Evolutionary conservation across 345 rosid genomes (phyloP).

Genomic region (Mallotus nudiflorus): DNA sequence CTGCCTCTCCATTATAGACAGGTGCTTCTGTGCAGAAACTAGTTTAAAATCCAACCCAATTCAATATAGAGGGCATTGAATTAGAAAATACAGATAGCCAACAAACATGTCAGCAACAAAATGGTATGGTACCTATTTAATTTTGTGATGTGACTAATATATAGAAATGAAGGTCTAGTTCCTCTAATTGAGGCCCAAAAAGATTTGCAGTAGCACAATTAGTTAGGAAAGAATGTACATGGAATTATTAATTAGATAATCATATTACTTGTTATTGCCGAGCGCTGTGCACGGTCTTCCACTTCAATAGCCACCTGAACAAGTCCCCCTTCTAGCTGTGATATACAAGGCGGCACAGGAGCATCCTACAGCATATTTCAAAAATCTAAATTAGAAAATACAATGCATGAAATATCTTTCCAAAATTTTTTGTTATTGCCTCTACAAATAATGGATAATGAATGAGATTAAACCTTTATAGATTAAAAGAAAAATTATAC

Average conservation of each 20-base stretch:
- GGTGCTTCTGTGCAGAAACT: background rate
- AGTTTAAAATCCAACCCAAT: background rate
- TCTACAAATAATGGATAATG: no score
- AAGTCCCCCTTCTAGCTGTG: constrained; percentile 87
- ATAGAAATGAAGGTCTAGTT: background rate
- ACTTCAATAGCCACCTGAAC: constrained; percentile 95
- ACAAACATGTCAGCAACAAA: background rate
- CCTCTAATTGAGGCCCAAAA: background rate
- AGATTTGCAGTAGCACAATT: background rate
- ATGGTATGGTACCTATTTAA: background rate
- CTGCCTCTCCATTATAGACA: no score
- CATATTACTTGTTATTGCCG: constrained; percentile 79
- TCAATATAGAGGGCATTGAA: background rate
- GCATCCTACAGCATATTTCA: constrained; percentile 56
- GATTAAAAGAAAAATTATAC: constrained; percentile 27
- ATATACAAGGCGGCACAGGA: constrained; percentile 93
- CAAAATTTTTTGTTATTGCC: background rate
- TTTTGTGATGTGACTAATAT: background rate
- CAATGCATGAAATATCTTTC: background rate
- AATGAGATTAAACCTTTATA: background rate
- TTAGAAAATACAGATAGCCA: background rate
- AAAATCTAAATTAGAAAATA: constrained; percentile 11
- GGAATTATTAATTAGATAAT: background rate
- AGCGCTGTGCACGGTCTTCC: constrained; percentile 92
- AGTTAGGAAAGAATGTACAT: background rate